Base-by-base conservation (phyloP, 2,329 filamentous ascomycete species). In the Cordyceps militaris region DNA sequence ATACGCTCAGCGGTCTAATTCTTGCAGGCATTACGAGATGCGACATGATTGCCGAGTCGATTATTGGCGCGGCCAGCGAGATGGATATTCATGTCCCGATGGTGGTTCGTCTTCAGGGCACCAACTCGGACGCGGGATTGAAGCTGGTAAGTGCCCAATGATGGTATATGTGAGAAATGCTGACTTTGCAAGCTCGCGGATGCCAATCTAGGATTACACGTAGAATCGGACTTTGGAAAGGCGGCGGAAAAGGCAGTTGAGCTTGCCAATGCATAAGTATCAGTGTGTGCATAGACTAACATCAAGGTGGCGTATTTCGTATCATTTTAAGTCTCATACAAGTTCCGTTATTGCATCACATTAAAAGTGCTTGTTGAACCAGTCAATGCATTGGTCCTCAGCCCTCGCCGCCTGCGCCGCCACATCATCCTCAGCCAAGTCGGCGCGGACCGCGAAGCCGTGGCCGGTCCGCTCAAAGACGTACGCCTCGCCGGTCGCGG, bases 1-100 rank as follows among this genome's bases (percentile, higher is more conserved):
- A 7, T 6, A 3, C 50, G 13, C 56, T 21, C 9, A n/a, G 7
- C 11, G 4, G 23, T 14, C 54, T 57, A 16, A 50, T 36, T 6
- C 19, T 13, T 21, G 0, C 3, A 79, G 76, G 77, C 0, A 76
- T 79, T 16, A 77, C 75, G 2, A 70, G 71, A 36, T 78, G 76
- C 32, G 76, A 78, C 59, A 79, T 79, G 77, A 77, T 80, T 61
- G 77, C 77, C 10, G 72, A 77, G 62, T 75, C 76, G 9, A 77
- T 79, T 55, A 69, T 79, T 21, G 69, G 69, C 0, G 76, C 76
- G 1, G 71, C 71, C 2, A 63, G 61, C 5, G 65, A 73, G 24
- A 65, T 74, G 28, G 71, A 70, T 0, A 67, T 77, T 26, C 64
- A 63, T 2, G 66, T 78, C 4, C 76, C 76, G 0, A 70, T 79